phyloP scores from a whole-genome alignment of 352 stramenopile species.

The Pythium chondricola region DNA sequence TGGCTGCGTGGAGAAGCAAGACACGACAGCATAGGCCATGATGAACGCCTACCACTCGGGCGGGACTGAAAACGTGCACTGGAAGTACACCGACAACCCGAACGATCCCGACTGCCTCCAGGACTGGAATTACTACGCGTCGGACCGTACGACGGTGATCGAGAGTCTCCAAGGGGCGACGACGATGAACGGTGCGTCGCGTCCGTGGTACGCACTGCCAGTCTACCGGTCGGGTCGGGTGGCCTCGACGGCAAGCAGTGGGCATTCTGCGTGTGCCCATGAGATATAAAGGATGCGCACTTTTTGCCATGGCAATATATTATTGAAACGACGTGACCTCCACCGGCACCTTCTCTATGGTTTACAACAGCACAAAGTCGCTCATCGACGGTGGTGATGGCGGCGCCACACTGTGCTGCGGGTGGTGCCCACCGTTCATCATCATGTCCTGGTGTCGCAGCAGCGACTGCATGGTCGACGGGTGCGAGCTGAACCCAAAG shows the following conservation, averaged over 20 bases:
- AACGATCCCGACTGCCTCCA: neutral
- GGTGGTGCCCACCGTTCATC: too few species aligned
- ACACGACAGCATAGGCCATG: too few species aligned
- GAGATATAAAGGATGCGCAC: too few species aligned
- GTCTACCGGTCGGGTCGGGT: neutral
- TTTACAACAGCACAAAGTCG: slow-evolving; percentile 20
- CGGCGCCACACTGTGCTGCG: too few species aligned
- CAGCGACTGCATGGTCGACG: slow-evolving; percentile 10
- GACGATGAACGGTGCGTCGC: neutral
- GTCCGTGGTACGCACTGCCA: neutral
- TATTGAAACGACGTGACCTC: too few species aligned
- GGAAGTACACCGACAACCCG: neutral
- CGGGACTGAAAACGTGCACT: neutral
- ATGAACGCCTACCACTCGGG: neutral
- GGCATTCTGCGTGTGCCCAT: neutral
- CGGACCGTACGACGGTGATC: neutral
- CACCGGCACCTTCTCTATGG: too few species aligned
- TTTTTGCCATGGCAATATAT: too few species aligned
- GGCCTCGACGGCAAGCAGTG: neutral
- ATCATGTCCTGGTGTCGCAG: slow-evolving; percentile 5
- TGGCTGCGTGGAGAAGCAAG: too few species aligned
- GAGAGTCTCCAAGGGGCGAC: neutral
- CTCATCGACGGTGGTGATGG: slow-evolving; percentile 9
- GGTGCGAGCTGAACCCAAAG: slow-evolving; percentile 10
- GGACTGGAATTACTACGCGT: neutral